Percentiles rank a stretch among this genome's conserved stretches.
Evolutionary conservation across 2,329 filamentous ascomycete species (phyloP).

Genomic region (Coniochaeta hoffmannii): DNA sequence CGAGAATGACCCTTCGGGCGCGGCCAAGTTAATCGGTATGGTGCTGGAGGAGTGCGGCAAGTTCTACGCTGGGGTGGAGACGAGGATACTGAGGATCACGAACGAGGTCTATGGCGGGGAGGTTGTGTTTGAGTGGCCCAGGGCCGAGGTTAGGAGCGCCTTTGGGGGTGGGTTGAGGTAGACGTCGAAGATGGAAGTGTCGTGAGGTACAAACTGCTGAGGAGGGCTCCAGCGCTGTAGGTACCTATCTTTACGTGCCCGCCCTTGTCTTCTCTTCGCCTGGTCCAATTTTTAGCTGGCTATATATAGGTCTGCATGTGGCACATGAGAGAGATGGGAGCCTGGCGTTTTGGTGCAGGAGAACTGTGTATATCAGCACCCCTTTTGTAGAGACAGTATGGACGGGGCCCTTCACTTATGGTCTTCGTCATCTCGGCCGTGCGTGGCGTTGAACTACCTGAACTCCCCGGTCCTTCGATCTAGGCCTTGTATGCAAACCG

Average conservation of each 20-base stretch:
- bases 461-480: too few relatives aligned
- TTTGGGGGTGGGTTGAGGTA: conserved; percentile 26
- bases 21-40: conserved; percentile 48
- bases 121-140: conserved; percentile 59
- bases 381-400: not conserved
- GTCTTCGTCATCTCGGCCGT: too few relatives aligned
- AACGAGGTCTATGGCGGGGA: conserved; percentile 59
- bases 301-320: not conserved
- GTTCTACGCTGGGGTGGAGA: conserved; percentile 56
- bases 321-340: not conserved
- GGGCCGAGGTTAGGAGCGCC: conserved; percentile 52
- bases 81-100: conserved; percentile 51
- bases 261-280: not conserved
- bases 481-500: too few relatives aligned
- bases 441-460: too few relatives aligned
- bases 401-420: too few relatives aligned
- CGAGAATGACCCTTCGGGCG: conserved; percentile 58
- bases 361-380: not conserved
- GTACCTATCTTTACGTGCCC: not conserved
- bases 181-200: not conserved
- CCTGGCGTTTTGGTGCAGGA: not conserved
- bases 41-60: conserved; percentile 54
- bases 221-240: not conserved
- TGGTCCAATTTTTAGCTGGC: not conserved
- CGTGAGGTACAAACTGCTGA: not conserved